Base-by-base conservation (phyloP, 2,329 filamentous ascomycete genomes). In the Beauveria pseudobassiana region DNA sequence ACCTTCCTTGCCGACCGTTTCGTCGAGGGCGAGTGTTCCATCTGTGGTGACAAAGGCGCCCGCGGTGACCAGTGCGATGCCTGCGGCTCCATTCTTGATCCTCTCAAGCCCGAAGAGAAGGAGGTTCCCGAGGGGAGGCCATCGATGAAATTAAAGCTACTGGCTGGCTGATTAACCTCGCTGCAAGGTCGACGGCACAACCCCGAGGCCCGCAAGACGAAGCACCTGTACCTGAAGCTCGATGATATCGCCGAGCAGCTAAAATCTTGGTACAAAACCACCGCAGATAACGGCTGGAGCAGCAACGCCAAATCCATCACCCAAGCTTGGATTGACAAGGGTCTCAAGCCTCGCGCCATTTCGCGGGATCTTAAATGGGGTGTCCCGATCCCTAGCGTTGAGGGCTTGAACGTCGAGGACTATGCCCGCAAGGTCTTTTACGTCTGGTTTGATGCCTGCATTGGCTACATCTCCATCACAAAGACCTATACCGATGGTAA, bases 331-430 rank as follows among this genome's bases (percentile, higher is more conserved):
- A 77, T 96, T 64, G 86, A 87, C 63, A 88, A 93, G 78, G 93
- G 93, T 6, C 78, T 98, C 62, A 87, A 93, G 73, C 87, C 88
- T 54, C 87, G 93, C 68, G 91, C 90, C 65, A 98, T 98, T 72
- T 96, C 93, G 14, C 82, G 93, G 73, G 93, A 98, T 78, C 80
- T 97, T 63, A 93, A 90, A 73, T 97, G 93, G 93, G 93, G 93
- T 70, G 82, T 84, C 18, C 81, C 81, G 3, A 81, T 85, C 52
- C 82, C 80, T 40, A 72, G 71, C 52, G 74, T 81, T 30, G 74
- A 79, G 14, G 80, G 79, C 18, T 63, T 87, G 50, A 81, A 79
- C 4, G 76, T 82, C 4, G 79, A 81, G 60, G 81, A 80, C 28
- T 86, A 83, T 66, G 76, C 77, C 50, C 77, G 79, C 66, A 86